These are phyloP conservation scores for Lojkania enalia DNA, from an alignment of 2,329 filamentous ascomycete species.

Conservation along the genomic window DNA sequence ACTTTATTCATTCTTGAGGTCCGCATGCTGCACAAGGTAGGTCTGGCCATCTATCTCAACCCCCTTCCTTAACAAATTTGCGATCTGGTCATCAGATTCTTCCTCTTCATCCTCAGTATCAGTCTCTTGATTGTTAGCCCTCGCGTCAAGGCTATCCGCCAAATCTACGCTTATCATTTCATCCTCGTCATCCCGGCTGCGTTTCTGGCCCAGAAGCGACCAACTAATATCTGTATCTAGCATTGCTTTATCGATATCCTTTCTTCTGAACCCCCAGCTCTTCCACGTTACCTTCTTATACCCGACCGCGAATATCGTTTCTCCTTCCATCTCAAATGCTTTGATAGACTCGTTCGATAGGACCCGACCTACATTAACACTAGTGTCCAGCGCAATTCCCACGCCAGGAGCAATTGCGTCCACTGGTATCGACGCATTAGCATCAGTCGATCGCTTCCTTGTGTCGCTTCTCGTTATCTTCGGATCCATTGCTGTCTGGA, in stretches of 20 bases:
- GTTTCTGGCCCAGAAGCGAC: constrained; percentile 11
- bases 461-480: constrained; percentile 1
- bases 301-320: constrained; percentile 11
- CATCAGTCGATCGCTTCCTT: neutral
- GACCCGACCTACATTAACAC: neutral
- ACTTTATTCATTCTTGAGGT: no score
- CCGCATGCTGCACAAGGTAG: constrained; percentile 1
- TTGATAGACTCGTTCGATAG: neutral
- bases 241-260: constrained; percentile 9
- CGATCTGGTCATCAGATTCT: constrained; percentile 7
- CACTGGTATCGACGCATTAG: neutral
- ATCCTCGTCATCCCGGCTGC: constrained; percentile 5
- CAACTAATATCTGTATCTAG: constrained; percentile 14
- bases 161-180: constrained; percentile 13
- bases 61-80: constrained; percentile 2
- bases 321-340: constrained; percentile 4
- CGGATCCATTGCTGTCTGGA: constrained; percentile 10
- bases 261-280: constrained; percentile 7
- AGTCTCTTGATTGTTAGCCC: neutral
- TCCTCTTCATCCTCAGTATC: constrained; percentile 2
- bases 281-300: constrained; percentile 13
- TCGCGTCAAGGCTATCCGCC: constrained; percentile 8
- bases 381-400: constrained; percentile 1
- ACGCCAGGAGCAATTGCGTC: constrained; percentile 6
- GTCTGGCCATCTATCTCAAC: constrained; percentile 1